A percentile compares a stretch with the other conserved stretches of the same genome.
These are phyloP conservation scores for Eimeria tenella DNA, from an alignment of 169 alveolate species.

Conservation along the genomic window DNA sequence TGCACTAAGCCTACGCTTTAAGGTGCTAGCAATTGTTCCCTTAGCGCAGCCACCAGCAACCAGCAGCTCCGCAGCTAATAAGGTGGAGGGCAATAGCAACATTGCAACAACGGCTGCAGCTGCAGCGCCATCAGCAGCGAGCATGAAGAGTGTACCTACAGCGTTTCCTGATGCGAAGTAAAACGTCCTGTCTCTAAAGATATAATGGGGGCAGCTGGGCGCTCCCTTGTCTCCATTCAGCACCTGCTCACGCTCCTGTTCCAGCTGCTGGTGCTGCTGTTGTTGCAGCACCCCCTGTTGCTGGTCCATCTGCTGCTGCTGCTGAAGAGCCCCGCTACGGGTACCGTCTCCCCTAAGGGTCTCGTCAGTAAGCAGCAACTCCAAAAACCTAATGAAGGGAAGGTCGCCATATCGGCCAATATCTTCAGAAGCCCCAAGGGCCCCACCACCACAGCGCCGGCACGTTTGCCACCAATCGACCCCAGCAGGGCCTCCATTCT, in stretches of 20 bases:
- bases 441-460: neutral
- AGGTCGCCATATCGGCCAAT: slow-evolving; percentile 10
- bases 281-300: neutral
- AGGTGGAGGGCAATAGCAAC: neutral
- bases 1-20: no score
- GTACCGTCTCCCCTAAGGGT: slow-evolving; percentile 19
- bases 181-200: slow-evolving; percentile 29
- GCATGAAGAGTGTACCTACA: neutral
- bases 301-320: neutral
- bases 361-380: slow-evolving; percentile 31
- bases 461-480: neutral
- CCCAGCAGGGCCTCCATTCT: neutral
- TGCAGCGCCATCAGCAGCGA: slow-evolving; percentile 33
- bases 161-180: slow-evolving; percentile 1
- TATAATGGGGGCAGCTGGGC: neutral
- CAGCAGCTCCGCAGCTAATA: neutral
- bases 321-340: neutral
- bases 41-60: neutral
- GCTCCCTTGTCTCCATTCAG: neutral
- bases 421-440: neutral
- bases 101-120: slow-evolving; percentile 1
- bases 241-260: slow-evolving; percentile 23
- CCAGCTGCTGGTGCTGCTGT: slow-evolving; percentile 49
- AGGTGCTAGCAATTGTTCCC: no score
- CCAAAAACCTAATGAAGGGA: neutral